Conservation (phyloP, 2,329 filamentous ascomycete species). For the Ophiobolus disseminans region DNA sequence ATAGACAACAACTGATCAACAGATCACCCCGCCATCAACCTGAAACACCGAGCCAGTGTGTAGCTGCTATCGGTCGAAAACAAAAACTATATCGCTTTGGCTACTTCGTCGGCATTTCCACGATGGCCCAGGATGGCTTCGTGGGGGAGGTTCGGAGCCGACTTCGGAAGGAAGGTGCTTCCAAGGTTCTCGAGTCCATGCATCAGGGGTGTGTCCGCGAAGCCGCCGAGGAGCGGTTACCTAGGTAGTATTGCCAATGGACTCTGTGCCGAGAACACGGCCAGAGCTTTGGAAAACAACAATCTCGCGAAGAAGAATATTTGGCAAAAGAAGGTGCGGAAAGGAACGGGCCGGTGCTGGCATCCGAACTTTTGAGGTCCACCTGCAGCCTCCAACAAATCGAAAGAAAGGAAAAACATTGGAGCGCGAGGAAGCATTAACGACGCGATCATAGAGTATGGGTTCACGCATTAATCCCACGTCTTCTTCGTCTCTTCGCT, state of each 20-base stretch:
- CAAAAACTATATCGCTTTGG: slow-evolving; percentile 22
- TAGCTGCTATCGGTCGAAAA: slow-evolving; percentile 26
- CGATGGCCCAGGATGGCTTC: slow-evolving; percentile 16
- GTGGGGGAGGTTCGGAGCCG: slow-evolving; percentile 16
- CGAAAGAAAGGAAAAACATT: no score
- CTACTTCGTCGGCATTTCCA: slow-evolving; percentile 20
- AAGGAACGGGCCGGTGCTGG: no score
- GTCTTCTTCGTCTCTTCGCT: no score
- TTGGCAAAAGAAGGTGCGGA: background rate
- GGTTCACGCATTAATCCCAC: no score
- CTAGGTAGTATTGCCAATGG: background rate
- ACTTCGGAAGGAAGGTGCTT: no score
- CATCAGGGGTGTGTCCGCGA: slow-evolving; percentile 25
- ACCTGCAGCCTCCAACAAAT: no score
- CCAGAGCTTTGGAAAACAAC: no score
- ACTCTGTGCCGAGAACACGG: no score
- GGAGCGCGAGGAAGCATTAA: no score
- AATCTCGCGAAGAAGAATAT: no score
- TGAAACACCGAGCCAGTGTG: slow-evolving; percentile 21
- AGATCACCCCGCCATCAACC: slow-evolving; percentile 24
- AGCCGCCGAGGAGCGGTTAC: slow-evolving; percentile 9
- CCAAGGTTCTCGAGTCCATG: slow-evolving; percentile 13
- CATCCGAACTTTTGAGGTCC: no score
- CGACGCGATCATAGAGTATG: no score
- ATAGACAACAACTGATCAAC: slow-evolving; percentile 12